phyloP scores from a whole-genome alignment of 139 green algal genomes.

The Chlorella sp. region DNA sequence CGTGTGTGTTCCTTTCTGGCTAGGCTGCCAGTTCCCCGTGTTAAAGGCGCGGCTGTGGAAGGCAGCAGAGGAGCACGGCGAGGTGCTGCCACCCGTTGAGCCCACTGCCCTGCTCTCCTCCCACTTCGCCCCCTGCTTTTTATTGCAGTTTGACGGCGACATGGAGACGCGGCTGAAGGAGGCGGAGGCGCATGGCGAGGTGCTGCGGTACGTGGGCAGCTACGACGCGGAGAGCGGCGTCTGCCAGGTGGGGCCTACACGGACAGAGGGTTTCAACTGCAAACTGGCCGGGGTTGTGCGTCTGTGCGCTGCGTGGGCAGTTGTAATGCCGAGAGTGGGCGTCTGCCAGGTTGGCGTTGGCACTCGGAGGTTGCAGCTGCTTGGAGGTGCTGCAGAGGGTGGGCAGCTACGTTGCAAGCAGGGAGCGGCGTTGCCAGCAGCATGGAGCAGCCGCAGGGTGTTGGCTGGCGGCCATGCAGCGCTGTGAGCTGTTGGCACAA shows the following conservation, averaged over 20 bases:
- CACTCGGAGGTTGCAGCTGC: not conserved
- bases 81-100: constrained; percentile 93
- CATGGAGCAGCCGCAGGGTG: too few relatives aligned
- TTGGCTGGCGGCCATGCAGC: too few relatives aligned
- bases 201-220: constrained; percentile 90
- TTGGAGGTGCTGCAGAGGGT: not conserved
- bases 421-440: too few relatives aligned
- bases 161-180: constrained; percentile 67
- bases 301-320: too few relatives aligned
- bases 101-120: too few relatives aligned
- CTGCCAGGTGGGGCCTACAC: constrained; percentile 53
- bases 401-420: not conserved
- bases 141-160: constrained; percentile 81
- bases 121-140: too few relatives aligned
- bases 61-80: constrained; percentile 69
- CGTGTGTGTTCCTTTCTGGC: too few relatives aligned
- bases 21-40: constrained; percentile 77
- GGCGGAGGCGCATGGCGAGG: constrained; percentile 71
- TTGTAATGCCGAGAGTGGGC: too few relatives aligned
- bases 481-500: not conserved
- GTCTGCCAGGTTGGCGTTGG: too few relatives aligned
- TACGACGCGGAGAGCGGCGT: constrained; percentile 76
- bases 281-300: too few relatives aligned
- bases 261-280: not conserved
- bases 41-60: constrained; percentile 66